Conservation (phyloP, 192 early-diverging fungal genomes). For the Mortierella antarctica region DNA sequence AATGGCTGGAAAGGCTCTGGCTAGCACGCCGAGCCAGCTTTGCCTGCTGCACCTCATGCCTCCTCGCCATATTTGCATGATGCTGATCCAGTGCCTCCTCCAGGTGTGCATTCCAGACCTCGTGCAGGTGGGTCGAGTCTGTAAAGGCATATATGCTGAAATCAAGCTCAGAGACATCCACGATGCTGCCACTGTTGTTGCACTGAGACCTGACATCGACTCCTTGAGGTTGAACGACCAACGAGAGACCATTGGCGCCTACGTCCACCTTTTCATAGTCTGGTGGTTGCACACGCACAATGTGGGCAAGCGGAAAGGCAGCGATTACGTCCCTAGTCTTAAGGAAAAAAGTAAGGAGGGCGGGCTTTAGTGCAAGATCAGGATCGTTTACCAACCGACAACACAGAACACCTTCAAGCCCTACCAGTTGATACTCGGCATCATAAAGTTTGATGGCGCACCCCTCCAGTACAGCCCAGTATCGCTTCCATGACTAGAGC, state of each 20-base stretch:
- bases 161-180: conserved; percentile 23
- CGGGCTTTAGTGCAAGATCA: not conserved
- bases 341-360: not conserved
- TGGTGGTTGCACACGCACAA: conserved; percentile 23
- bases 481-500: conserved; percentile 37
- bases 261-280: conserved; percentile 47
- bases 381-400: not conserved
- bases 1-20: conserved; percentile 29
- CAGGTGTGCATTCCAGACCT: conserved; percentile 39
- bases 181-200: not conserved
- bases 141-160: conserved; percentile 40
- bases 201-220: conserved; percentile 8
- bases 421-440: conserved; percentile 43
- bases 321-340: conserved; percentile 28
- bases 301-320: conserved; percentile 17
- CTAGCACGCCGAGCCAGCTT: conserved; percentile 10
- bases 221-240: conserved; percentile 12
- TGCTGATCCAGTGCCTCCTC: conserved; percentile 24
- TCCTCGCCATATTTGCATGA: conserved; percentile 9
- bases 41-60: conserved; percentile 1
- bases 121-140: conserved; percentile 25
- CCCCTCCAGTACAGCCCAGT: conserved; percentile 45
- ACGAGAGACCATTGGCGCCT: conserved; percentile 30
- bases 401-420: not conserved
- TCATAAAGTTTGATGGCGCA: conserved; percentile 40